These are phyloP conservation scores for Punica granatum DNA, from an alignment of 345 rosid genomes.

Conservation along the genomic window DNA sequence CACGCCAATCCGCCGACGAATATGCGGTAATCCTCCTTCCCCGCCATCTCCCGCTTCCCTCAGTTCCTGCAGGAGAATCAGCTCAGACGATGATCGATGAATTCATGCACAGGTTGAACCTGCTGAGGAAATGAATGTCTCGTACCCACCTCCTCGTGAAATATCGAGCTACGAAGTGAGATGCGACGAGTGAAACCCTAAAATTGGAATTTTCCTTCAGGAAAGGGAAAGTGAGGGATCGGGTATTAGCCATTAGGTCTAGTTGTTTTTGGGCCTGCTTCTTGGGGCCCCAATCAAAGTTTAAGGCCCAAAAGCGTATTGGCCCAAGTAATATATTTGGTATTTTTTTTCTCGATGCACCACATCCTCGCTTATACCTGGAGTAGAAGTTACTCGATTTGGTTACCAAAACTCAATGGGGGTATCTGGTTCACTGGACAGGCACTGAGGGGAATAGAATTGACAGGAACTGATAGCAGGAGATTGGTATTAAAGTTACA, in stretches of 20 bases:
- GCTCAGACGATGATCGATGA: neutral
- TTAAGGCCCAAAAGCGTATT: too few species aligned
- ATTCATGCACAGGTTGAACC: neutral
- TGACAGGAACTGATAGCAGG: too few species aligned
- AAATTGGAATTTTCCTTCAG: neutral
- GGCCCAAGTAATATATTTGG: too few species aligned
- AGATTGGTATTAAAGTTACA: too few species aligned
- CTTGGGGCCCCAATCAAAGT: neutral
- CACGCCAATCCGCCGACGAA: slow-evolving; percentile 91
- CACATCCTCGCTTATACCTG: too few species aligned
- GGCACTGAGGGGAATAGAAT: too few species aligned
- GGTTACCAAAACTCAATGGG: too few species aligned
- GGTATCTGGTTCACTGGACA: too few species aligned
- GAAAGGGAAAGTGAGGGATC: neutral
- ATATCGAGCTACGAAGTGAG: neutral
- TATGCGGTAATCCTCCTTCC: slow-evolving; percentile 73
- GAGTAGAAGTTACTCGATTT: too few species aligned
- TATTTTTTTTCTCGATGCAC: too few species aligned
- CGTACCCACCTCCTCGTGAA: too few species aligned
- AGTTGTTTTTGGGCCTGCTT: neutral
- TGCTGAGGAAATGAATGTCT: neutral
- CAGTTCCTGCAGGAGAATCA: neutral
- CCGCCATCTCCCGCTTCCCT: slow-evolving; percentile 41
- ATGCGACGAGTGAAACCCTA: neutral
- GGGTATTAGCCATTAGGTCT: neutral